Evolutionary conservation across 2,329 filamentous ascomycete species (phyloP), one percentile per base, ranked within the genome.

Genomic region (Xylaria sp.): DNA sequence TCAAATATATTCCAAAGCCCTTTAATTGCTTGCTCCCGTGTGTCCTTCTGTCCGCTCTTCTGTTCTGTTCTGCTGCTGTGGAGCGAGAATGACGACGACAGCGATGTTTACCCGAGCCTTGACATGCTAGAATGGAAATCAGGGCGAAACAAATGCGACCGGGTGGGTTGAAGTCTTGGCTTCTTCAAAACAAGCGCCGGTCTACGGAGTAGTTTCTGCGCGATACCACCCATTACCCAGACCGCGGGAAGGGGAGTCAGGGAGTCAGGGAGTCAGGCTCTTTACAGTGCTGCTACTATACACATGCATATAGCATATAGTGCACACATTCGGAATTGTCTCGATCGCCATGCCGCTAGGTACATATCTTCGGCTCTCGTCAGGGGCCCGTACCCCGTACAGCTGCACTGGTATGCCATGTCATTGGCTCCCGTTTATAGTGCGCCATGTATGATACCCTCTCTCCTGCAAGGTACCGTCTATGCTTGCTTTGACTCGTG

Each of bases 391-490:
- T 57, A 54, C 57, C 59, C n/a, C 33, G 39, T 64, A 20, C 36
- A 36, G 51, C 56, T 62, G 55, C 64, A 41, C 58, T 62, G 65
- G 68, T 54, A 68, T 58, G 57, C 51, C n/a, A 9, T 39, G n/a
- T 64, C 54, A 57, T 70, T 63, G 65, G 62, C 58, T 57, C 51
- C 49, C 15, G 55, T 39, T 10, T 57, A 6, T 54, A 51, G 63
- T 56, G 59, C 59, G 48, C 64, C 69, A 56, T 70, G 67, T 68
- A 64, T 68, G 66, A 31, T 56, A 57, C 65, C 70, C 33, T 62
- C 46, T 28, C 62, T 62, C 23, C 69, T 73, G 71, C 71, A 73
- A 73, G 71, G 71, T 71, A 71, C 71, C 69, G 64, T 20, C 28
- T 58, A 56, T 31, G 39, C 58, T 67, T 51, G 23, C 13, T 57